Percentiles rank a stretch among this genome's conserved stretches.
phyloP scores from a whole-genome alignment of 768 basidiomycete genomes.

The Amanita exitialis region DNA sequence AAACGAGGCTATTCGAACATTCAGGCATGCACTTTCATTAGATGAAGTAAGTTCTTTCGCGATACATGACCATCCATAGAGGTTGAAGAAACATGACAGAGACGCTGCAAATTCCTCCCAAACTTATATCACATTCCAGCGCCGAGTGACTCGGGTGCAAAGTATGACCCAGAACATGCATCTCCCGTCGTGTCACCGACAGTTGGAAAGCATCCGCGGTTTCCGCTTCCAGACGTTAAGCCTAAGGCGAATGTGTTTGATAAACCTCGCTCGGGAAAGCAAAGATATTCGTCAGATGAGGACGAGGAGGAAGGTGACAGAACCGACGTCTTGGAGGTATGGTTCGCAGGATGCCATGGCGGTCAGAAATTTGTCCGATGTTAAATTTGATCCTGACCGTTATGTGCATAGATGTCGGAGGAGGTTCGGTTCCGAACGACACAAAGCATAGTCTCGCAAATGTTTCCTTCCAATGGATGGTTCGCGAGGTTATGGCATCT shows the following conservation, averaged over 20 bases:
- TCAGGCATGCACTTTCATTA: slow-evolving; percentile 70
- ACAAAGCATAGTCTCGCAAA: slow-evolving; percentile 38
- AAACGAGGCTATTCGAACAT: slow-evolving; percentile 55
- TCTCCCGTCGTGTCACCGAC: slow-evolving; percentile 6
- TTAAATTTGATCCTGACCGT: neutral
- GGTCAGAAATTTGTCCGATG: slow-evolving; percentile 32
- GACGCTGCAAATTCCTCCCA: slow-evolving; percentile 55
- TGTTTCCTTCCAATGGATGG: slow-evolving; percentile 72
- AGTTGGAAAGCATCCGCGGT: neutral
- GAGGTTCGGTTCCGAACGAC: slow-evolving; percentile 41
- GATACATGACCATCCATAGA: neutral
- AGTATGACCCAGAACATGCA: slow-evolving; percentile 18
- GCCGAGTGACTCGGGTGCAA: slow-evolving; percentile 15
- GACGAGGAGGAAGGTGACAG: neutral
- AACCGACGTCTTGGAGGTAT: slow-evolving; percentile 62
- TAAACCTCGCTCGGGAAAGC: neutral
- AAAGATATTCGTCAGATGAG: neutral
- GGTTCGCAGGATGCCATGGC: slow-evolving; percentile 67
- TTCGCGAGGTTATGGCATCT: slow-evolving; percentile 49
- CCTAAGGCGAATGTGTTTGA: neutral
- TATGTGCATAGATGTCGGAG: slow-evolving; percentile 52
- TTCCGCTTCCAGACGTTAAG: slow-evolving; percentile 3
- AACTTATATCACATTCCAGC: slow-evolving; percentile 46
- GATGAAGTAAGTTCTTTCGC: slow-evolving; percentile 50
- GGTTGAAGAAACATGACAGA: slow-evolving; percentile 24